Evolutionary conservation across 768 basidiomycete species (phyloP), one percentile per base, ranked within the genome.

Genomic region (Suillus fuscotomentosus): DNA sequence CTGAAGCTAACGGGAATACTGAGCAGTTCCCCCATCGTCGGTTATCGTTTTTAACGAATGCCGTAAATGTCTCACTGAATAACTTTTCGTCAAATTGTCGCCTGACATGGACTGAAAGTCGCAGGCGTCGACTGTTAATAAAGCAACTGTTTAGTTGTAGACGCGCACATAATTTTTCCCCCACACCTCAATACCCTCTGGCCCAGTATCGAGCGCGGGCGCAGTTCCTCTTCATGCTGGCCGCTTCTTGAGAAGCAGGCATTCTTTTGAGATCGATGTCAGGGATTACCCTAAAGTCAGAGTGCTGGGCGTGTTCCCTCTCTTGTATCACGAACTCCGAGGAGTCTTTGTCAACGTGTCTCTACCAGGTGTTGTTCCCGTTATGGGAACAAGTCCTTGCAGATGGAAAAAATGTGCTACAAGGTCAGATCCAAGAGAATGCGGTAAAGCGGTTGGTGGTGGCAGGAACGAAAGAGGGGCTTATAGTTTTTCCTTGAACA

Each of bases 391-490:
- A 57, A 62, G 27, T 34, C 51, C 51, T 31, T 38, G 36, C 31
- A 15, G 39, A 8, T 36, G 15, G 11, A 17, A 34, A 47, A 27
- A n/a, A 61, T 56, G 41, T 27, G 36, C 47, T 27, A 38, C 6
- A 34, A 17, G 10, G 13, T 22, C 39, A 57, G 9, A 41, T n/a
- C 38, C 55, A 56, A 22, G 50, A 27, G 27, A 51, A 51, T 31
- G 50, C 51, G 51, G 27, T 24, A 9, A 31, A 53, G 51, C 51
- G 48, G 27, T 53, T 17, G 24, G 24, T 53, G 17, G 51, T 53
- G 27, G 51, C 51, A 53, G 51, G 53, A 54, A 54, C 53, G 53
- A 34, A 34, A 54, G 53, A 54, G 53, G 53, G 53, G 53, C 53
- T 34, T 34, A 34, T 54, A 17, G 56, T 59, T 59, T 59, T 59